Evolutionary conservation across 768 basidiomycete species (phyloP), one percentile per base, ranked within the genome.

Genomic region (Dacryopinax primogenitus): DNA sequence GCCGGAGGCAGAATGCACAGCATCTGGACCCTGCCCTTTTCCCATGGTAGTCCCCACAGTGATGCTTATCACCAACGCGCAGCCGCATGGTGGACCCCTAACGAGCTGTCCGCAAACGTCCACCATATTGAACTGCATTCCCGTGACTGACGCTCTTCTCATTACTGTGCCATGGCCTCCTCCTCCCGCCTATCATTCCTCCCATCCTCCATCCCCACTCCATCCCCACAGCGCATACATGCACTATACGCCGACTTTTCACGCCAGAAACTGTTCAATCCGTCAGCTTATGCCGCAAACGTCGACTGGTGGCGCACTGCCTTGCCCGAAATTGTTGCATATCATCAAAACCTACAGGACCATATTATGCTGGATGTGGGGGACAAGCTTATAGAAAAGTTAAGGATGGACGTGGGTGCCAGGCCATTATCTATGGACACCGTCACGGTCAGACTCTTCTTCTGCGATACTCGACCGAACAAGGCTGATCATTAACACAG

Each of bases 181-280:
- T 4, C 51, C 23, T 30, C 51, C 18, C 51, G 51, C 23, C 64
- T 68, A 70, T 21, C 37, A 18, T 21, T 62, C 68, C 12, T 47
- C 35, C 15, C 69, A 70, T 26, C 63, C 70, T 1, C 70, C 1
- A 64, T 71, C 64, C 28, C 67, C 1, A 64, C 68, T 0, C 72
- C 74, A 0, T 70, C 75, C 0, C 13, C 70, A 18, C 65, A 72
- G 13, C 75, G 77, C 18, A 64, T 78, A 2, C 67, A 71, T 62
- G 74, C 92, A 0, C 79, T 97, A 6, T 97, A 94, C 75, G 88
- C 92, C 7, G 92, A 94, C 71, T 85, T 94, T 65, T 84, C 88
- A 0, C 79, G 84, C 13, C 91, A 94, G 75, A 90, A 87, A 70
- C 78, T 83, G 61, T 87, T 90, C 0, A 94, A 97, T 73, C 88